These are phyloP conservation scores for Pythium grandisporangium DNA, from an alignment of 352 stramenopile genomes.

Conservation along the genomic window DNA sequence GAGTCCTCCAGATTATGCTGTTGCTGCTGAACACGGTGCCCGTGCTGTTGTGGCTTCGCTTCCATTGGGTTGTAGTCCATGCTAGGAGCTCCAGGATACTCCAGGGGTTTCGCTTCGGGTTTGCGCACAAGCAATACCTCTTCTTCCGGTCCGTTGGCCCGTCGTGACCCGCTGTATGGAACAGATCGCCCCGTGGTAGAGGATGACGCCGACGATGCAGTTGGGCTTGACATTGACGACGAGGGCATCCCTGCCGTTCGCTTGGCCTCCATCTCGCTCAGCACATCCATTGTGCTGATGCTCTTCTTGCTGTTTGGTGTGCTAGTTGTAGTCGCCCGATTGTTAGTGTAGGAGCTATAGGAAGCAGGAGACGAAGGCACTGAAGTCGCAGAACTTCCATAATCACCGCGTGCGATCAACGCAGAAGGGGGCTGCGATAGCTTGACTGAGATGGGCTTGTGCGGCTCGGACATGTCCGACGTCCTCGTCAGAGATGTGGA, in stretches of 20 bases:
- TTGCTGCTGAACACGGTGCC: no score
- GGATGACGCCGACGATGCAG: conserved; percentile 7
- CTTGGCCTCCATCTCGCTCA: conserved; percentile 28
- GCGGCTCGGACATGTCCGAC: no score
- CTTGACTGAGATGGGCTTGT: no score
- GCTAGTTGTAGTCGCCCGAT: neutral
- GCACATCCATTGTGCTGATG: conserved; percentile 62
- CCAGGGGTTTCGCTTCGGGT: conserved; percentile 23
- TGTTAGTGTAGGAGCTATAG: no score
- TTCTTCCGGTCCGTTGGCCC: conserved; percentile 54
- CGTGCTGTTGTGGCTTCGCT: no score
- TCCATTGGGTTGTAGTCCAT: no score
- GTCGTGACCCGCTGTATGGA: conserved; percentile 37
- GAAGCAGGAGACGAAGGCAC: no score
- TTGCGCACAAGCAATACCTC: conserved; percentile 68
- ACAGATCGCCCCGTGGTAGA: conserved; percentile 31
- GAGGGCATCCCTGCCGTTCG: neutral
- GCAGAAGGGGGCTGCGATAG: no score
- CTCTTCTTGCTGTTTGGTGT: conserved; percentile 39
- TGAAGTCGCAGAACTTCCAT: no score
- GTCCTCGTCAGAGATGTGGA: conserved; percentile 4
- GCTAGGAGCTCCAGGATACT: no score
- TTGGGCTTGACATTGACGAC: conserved; percentile 5
- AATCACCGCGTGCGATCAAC: no score
- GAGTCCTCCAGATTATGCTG: conserved; percentile 39